These are phyloP conservation scores for Aspergillus persii DNA, from an alignment of 2,329 filamentous ascomycete species.

Conservation along the genomic window DNA sequence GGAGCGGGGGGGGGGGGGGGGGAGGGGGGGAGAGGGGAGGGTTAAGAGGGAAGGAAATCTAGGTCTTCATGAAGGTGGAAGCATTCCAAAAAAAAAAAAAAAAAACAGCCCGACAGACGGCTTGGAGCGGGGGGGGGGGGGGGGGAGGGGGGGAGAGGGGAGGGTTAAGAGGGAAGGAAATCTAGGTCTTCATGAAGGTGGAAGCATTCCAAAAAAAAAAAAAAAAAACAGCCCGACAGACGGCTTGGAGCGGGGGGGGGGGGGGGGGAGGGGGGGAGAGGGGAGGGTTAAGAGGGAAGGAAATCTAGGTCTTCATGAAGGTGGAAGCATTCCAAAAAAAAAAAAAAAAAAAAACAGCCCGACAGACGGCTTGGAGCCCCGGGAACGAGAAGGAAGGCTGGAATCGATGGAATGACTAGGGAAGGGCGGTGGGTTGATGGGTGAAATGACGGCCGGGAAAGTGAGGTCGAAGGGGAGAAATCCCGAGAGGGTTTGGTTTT, in stretches of 20 bases:
- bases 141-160: slow-evolving; percentile 8
- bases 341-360: slow-evolving; percentile 11
- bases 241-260: too few species aligned
- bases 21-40: slow-evolving; percentile 7
- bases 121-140: too few species aligned
- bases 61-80: slow-evolving; percentile 39
- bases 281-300: slow-evolving; percentile 15
- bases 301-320: slow-evolving; percentile 41
- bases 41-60: slow-evolving; percentile 21
- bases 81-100: slow-evolving; percentile 19
- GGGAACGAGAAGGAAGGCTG: slow-evolving; percentile 8
- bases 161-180: slow-evolving; percentile 15
- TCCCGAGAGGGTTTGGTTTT: slow-evolving; percentile 13
- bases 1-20: too few species aligned
- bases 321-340: slow-evolving; percentile 18
- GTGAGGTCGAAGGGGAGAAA: slow-evolving; percentile 12
- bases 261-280: not conserved
- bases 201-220: slow-evolving; percentile 19
- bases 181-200: slow-evolving; percentile 41
- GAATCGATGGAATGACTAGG: slow-evolving; percentile 24
- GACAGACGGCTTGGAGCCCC: slow-evolving; percentile 9
- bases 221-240: slow-evolving; percentile 14
- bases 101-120: slow-evolving; percentile 14
- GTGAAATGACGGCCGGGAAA: slow-evolving; percentile 24
- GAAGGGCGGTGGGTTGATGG: slow-evolving; percentile 23